Base-by-base conservation (phyloP, 2,329 filamentous ascomycete genomes). In the Cordyceps sp. region DNA sequence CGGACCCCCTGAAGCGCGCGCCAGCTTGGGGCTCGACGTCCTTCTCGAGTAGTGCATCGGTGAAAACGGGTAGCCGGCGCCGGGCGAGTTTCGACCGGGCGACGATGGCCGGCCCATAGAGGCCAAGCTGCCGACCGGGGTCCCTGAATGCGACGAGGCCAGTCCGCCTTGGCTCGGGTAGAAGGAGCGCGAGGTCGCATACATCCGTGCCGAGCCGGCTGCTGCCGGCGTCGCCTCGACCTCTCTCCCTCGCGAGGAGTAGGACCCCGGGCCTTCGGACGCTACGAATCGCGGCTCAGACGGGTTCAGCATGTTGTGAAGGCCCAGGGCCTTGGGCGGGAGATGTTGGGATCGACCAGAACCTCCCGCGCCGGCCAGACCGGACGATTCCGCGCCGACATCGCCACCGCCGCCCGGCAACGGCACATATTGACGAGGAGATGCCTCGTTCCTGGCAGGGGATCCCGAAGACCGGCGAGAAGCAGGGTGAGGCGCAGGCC, bases 401-500 rank as follows among this genome's bases (percentile, higher is more conserved):
- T 50, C 45, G 37, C 41, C n/a, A n/a, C n/a, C 39, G 31, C 36
- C 35, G 31, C 40, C 39, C 19, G 29, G 19, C 12, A 39, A 33
- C 28, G 39, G 40, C 29, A 37, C 36, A 25, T 41, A 39, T 26
- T 42, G 45, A 33, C 37, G 41, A 31, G 46, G 42, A 18, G 48
- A 44, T 33, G 31, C 30, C 32, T 45, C 43, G 40, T 52, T 51
- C 47, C 49, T 48, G 38, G 53, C 43, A 38, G 62, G 56, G 34
- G 61, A 63, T 44, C 52, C 57, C 40, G 61, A 58, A 41, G 57
- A 53, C 44, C 54, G 59, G 48, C 58, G 64, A 55, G 66, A 66
- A 51, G 59, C 54, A 61, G 67, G 61, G 52, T 56, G 61, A 65
- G 66, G 58, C 55, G 58, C 60, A 62, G 62, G 54, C 47, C 61